Base-by-base conservation (phyloP, 2,329 filamentous ascomycete species). In the Helotiales sp. region DNA sequence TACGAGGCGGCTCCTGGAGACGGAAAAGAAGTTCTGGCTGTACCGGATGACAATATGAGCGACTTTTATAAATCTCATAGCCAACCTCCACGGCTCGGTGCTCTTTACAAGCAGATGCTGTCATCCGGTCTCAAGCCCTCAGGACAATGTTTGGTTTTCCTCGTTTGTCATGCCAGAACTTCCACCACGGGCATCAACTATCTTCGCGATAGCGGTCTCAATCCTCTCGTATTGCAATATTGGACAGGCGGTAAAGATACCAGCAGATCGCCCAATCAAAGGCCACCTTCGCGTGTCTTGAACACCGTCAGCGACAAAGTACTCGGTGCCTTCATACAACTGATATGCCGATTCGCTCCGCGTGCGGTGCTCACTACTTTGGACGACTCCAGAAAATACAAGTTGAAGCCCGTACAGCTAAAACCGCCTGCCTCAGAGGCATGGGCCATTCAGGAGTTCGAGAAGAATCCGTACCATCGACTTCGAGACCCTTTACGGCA, bases 1-100 rank as follows among this genome's bases (percentile, higher is more conserved):
- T 57, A 61, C 52, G 73, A 65, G 28, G 67, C 82, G 15, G 74
- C 86, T 1, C 87, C 90, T 6, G 91, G 91, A 13, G 90, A 92
- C 71, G 81, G 80, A 45, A 82, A 78, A 68, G 87, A 90, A 74
- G 80, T 84, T 8, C 78, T 84, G 13, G 82, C 86, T 0, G 82
- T 87, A 22, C 79, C 88, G 22, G 83, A 86, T 64, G 79, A 80
- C 77, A 91, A 83, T 77, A 84, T 83, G 73, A 91, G 83, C 66
- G 84, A 89, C n/a, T 86, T 89, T 63, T 90, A 91, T 65, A 87
- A 86, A 70, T 84, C 87, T 45, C 83, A 87, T n/a, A 79, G 88
- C 50, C 80, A 82, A 15, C 87, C 90, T 0, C 91, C 91, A 1
- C 83, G 81, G 1, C 78, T 88, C 11, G 78, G 82, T 4, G 81